A percentile compares a stretch with the other conserved stretches of the same genome.
phyloP scores from a whole-genome alignment of 2,329 filamentous ascomycete species.

The Cryphonectria naterciae region DNA sequence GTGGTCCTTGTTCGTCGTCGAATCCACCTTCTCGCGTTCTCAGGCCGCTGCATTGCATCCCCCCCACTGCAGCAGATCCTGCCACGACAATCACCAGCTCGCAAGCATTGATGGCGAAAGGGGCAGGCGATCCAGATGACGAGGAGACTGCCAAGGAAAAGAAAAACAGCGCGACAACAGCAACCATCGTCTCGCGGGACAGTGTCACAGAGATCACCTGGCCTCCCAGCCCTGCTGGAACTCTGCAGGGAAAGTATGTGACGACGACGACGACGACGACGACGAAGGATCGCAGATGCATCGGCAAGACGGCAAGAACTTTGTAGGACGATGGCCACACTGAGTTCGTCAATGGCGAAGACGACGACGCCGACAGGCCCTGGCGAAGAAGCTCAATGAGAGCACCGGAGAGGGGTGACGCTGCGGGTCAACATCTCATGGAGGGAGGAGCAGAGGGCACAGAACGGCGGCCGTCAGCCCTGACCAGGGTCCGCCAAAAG shows the following conservation, averaged over 20 bases:
- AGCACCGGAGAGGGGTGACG: neutral
- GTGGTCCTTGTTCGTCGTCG: neutral
- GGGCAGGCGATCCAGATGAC: neutral
- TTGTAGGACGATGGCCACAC: neutral
- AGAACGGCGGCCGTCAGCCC: conserved; percentile 1
- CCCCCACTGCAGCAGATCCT: conserved; percentile 13
- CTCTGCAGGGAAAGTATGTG: neutral
- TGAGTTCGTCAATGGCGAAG: neutral
- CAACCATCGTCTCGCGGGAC: conserved; percentile 17
- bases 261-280: too few relatives aligned
- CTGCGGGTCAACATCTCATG: neutral
- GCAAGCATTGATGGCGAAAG: neutral
- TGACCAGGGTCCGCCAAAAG: conserved; percentile 21
- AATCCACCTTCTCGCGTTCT: neutral
- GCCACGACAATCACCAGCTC: conserved; percentile 15
- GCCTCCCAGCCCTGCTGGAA: neutral
- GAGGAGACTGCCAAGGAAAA: neutral
- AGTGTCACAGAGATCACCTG: conserved; percentile 25
- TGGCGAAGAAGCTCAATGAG: conserved; percentile 1
- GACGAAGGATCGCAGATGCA: neutral
- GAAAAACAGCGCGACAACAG: neutral
- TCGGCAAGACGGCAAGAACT: neutral
- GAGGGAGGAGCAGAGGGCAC: neutral
- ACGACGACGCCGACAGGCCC: neutral
- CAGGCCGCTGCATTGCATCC: conserved; percentile 7